These are phyloP conservation scores for Phialophora macrospora DNA, from an alignment of 2,329 filamentous ascomycete genomes.

Conservation along the genomic window DNA sequence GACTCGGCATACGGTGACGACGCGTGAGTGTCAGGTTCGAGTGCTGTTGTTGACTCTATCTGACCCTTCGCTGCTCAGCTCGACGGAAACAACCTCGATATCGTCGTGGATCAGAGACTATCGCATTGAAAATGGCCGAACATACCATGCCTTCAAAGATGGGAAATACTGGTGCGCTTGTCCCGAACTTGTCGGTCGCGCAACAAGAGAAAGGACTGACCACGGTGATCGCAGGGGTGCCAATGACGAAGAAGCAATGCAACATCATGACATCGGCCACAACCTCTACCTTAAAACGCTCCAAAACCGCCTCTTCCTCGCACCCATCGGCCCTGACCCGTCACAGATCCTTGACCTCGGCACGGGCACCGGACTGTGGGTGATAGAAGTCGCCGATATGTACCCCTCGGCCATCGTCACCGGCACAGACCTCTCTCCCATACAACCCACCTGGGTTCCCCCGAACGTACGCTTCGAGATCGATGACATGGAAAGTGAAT, in stretches of 20 bases:
- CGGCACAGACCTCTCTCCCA: constrained; percentile 40
- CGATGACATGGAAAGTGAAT: constrained; percentile 63
- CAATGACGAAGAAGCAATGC: constrained; percentile 53
- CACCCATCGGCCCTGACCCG: constrained; percentile 44
- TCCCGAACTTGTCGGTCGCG: background rate
- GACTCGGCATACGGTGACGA: constrained; percentile 35
- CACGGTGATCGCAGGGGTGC: constrained; percentile 34
- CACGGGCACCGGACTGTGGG: constrained; percentile 32
- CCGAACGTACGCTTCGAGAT: constrained; percentile 63
- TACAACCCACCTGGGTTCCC: constrained; percentile 51
- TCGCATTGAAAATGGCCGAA: constrained; percentile 35
- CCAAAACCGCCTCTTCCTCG: constrained; percentile 46
- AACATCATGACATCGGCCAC: constrained; percentile 40
- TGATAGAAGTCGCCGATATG: constrained; percentile 43
- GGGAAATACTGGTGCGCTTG: constrained; percentile 35
- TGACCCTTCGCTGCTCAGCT: constrained; percentile 9
- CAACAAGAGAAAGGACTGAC: constrained; percentile 5
- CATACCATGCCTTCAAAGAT: constrained; percentile 35
- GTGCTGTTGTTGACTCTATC: background rate
- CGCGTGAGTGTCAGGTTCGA: constrained; percentile 12
- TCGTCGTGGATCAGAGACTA: constrained; percentile 33
- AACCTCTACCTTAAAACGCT: constrained; percentile 43
- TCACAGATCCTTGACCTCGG: constrained; percentile 42
- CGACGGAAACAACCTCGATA: constrained; percentile 32
- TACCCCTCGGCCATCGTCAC: constrained; percentile 39